Conservation (phyloP, 1,139 yeast genomes). For the Magnusiomyces fungicola region DNA sequence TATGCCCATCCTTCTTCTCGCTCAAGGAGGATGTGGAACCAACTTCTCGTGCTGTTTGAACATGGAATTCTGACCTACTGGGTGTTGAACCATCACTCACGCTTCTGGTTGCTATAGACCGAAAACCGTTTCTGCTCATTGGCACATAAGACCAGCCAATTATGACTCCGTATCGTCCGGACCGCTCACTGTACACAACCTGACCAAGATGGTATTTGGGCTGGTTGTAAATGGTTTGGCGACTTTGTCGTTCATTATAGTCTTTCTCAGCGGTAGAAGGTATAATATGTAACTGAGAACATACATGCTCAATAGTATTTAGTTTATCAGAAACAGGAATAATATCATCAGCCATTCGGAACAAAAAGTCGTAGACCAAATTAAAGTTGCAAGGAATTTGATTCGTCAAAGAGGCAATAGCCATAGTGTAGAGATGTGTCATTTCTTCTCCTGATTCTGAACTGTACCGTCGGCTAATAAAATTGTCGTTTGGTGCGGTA, state of each 20-base stretch:
- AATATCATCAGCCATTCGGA: conserved; percentile 6
- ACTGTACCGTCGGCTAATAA: neutral
- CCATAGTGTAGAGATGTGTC: conserved; percentile 8
- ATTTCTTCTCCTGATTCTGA: conserved; percentile 1
- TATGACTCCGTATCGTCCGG: conserved; percentile 9
- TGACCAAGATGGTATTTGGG: conserved; percentile 10
- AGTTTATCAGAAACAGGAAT: neutral
- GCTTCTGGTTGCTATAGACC: neutral
- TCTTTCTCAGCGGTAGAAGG: no score
- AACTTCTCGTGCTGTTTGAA: neutral
- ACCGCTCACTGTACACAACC: neutral
- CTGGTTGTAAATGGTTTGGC: neutral
- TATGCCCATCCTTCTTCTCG: neutral
- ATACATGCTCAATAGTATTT: neutral
- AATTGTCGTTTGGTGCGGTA: neutral
- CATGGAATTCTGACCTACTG: neutral
- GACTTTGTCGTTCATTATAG: no score
- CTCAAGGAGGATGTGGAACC: neutral
- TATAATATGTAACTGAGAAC: conserved; percentile 1
- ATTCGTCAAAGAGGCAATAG: conserved; percentile 1
- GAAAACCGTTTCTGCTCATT: no score
- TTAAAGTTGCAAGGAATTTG: conserved; percentile 7
- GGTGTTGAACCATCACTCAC: neutral
- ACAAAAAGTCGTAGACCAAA: conserved; percentile 10
- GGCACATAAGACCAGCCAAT: conserved; percentile 8